A percentile compares a stretch with the other conserved stretches of the same genome.
These are phyloP conservation scores for Penicillium coprophilum DNA, from an alignment of 495 filamentous ascomycete species.

Conservation along the genomic window DNA sequence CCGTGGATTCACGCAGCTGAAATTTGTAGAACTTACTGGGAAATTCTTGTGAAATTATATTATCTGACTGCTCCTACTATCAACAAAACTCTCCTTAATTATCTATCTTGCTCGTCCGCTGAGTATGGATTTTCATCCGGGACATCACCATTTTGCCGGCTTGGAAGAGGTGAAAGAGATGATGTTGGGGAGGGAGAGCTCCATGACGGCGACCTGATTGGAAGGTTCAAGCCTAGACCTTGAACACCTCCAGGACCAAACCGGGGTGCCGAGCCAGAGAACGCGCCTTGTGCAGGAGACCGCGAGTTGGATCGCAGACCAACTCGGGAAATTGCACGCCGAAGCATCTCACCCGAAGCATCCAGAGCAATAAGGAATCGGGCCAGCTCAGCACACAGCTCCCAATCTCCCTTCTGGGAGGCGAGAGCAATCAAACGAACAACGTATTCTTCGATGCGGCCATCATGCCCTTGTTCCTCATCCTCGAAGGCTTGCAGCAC, in stretches of 20 bases:
- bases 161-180: slow-evolving; percentile 29
- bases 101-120: slow-evolving; percentile 18
- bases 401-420: slow-evolving; percentile 87
- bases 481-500: slow-evolving; percentile 94
- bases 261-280: slow-evolving; percentile 23
- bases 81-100: slow-evolving; percentile 8
- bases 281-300: slow-evolving; percentile 24
- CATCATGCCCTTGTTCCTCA: slow-evolving; percentile 65
- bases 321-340: slow-evolving; percentile 72
- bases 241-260: slow-evolving; percentile 34
- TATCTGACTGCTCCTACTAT: neutral
- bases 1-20: too few relatives aligned
- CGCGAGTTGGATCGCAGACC: slow-evolving; percentile 34
- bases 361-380: slow-evolving; percentile 92
- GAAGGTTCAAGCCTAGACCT: slow-evolving; percentile 42
- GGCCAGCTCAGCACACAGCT: slow-evolving; percentile 91
- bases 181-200: slow-evolving; percentile 38
- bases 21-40: too few relatives aligned
- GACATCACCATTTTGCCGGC: slow-evolving; percentile 22
- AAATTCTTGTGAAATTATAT: neutral
- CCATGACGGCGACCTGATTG: slow-evolving; percentile 39
- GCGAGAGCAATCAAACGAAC: slow-evolving; percentile 80
- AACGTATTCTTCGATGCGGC: slow-evolving; percentile 60
- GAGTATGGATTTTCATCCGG: slow-evolving; percentile 23
- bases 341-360: slow-evolving; percentile 76